phyloP scores from a whole-genome alignment of 768 basidiomycete genomes.

The Tulasnella sp. region DNA sequence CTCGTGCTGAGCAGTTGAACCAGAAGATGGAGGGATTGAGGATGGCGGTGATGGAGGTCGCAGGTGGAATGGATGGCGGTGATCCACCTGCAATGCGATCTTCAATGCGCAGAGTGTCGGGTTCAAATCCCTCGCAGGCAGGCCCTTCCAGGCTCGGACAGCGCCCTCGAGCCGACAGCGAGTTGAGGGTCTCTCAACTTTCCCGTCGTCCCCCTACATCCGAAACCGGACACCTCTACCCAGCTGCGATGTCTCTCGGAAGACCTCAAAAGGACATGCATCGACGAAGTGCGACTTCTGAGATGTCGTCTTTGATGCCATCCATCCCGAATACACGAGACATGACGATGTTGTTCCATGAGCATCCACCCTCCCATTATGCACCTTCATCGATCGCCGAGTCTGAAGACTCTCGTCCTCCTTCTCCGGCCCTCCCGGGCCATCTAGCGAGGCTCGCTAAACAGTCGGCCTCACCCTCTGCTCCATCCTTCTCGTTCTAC shows the following conservation, averaged over 20 bases:
- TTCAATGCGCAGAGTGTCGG: background rate
- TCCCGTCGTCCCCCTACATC: background rate
- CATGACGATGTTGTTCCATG: conserved; percentile 3
- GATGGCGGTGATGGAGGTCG: conserved; percentile 4
- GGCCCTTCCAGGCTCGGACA: background rate
- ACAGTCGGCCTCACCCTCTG: background rate
- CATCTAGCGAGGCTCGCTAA: background rate
- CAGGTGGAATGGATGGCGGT: background rate
- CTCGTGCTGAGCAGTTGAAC: conserved; percentile 1
- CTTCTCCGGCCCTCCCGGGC: background rate
- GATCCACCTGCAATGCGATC: background rate
- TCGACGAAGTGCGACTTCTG: conserved; percentile 6
- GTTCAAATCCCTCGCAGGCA: background rate
- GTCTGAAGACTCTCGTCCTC: background rate
- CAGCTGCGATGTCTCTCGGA: background rate
- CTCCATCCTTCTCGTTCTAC: conserved; percentile 5
- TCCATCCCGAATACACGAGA: background rate
- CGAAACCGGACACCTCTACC: background rate
- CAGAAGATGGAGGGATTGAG: conserved; percentile 8
- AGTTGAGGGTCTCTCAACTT: background rate
- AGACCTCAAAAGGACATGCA: background rate
- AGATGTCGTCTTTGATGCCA: conserved; percentile 2
- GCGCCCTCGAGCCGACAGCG: background rate
- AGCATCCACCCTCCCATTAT: conserved; percentile 1
- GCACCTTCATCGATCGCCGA: background rate